phyloP scores from a whole-genome alignment of 495 filamentous ascomycete species.

The Penicillium lividum region DNA sequence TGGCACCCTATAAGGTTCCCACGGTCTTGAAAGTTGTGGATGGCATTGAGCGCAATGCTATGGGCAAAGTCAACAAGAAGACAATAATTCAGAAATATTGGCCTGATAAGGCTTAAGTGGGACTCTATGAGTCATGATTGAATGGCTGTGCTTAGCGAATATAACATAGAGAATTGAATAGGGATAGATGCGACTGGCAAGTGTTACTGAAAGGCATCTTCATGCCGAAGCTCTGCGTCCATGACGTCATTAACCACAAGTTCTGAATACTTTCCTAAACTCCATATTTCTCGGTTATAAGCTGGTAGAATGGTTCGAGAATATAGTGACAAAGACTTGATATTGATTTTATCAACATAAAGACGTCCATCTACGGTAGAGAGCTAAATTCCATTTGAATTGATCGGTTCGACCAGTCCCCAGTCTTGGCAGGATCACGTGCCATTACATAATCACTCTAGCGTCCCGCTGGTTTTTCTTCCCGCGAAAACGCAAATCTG shows the following conservation, averaged over 20 bases:
- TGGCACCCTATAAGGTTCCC: conserved; percentile 52
- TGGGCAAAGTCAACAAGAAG: conserved; percentile 54
- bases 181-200: background rate
- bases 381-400: too few species aligned
- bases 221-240: background rate
- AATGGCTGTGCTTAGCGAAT: conserved; percentile 2
- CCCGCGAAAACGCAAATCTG: conserved; percentile 11
- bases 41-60: conserved; percentile 49
- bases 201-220: background rate
- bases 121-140: background rate
- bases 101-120: conserved; percentile 29
- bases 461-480: conserved; percentile 11
- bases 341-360: too few species aligned
- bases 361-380: too few species aligned
- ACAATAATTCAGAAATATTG: conserved; percentile 45
- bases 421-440: background rate
- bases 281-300: too few species aligned
- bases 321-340: too few species aligned
- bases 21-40: conserved; percentile 47
- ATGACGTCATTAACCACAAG: background rate
- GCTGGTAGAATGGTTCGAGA: too few species aligned
- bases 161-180: conserved; percentile 2
- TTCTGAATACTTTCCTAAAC: too few species aligned
- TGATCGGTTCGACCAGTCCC: background rate
- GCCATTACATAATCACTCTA: background rate